A percentile compares a stretch with the other conserved stretches of the same genome.
phyloP scores from a whole-genome alignment of 1,284 basidiomycete species.

The Butyriboletus appendiculatus region DNA sequence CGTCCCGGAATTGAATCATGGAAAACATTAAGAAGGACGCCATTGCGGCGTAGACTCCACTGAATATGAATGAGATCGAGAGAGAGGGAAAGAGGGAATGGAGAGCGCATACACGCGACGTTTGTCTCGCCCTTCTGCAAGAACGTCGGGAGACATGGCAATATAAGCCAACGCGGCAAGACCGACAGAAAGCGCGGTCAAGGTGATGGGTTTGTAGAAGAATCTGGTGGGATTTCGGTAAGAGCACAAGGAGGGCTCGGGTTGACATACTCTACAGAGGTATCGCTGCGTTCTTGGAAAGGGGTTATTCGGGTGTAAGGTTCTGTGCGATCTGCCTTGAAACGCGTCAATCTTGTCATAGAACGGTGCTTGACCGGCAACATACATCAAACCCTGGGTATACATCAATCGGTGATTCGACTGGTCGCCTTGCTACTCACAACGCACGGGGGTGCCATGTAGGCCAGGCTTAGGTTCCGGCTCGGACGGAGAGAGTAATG shows the following conservation, averaged over 20 bases:
- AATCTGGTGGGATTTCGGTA: constrained; percentile 49
- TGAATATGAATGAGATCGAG: constrained; percentile 30
- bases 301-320: constrained; percentile 77
- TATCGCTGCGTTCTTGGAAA: constrained; percentile 80
- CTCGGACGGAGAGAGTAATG: constrained; percentile 29
- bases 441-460: constrained; percentile 42
- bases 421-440: constrained; percentile 28
- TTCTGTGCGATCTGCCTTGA: constrained; percentile 76
- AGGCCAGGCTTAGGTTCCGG: constrained; percentile 40
- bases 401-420: constrained; percentile 1
- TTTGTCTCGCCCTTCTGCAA: constrained; percentile 79
- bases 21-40: constrained; percentile 75
- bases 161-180: constrained; percentile 72
- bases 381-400: constrained; percentile 51
- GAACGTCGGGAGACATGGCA: constrained; percentile 75
- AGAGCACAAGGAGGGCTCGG: background rate
- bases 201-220: constrained; percentile 79
- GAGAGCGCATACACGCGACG: constrained; percentile 61
- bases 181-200: constrained; percentile 66
- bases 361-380: constrained; percentile 8
- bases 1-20: constrained; percentile 84
- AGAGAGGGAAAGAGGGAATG: constrained; percentile 4
- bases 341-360: constrained; percentile 16
- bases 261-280: constrained; percentile 69
- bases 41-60: constrained; percentile 71